phyloP scores from a whole-genome alignment of 108 stramenopile genomes.

The Cyclotella atomus region DNA sequence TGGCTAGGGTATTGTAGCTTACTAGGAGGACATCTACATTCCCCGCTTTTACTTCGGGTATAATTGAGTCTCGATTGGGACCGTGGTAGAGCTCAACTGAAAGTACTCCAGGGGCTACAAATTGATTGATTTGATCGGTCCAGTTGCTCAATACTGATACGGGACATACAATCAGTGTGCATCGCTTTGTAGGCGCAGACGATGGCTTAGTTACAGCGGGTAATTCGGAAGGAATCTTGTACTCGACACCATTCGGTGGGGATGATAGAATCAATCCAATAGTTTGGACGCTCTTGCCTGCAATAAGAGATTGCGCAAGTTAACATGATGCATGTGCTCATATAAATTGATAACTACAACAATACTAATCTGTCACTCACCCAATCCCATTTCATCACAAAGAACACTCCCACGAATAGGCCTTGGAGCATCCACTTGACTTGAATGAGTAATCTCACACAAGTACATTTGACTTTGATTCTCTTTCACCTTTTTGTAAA shows the following conservation, averaged over 20 bases:
- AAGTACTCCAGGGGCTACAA: slow-evolving; percentile 41
- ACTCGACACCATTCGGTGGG: slow-evolving; percentile 45
- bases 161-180: slow-evolving; percentile 73
- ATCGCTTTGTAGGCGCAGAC: slow-evolving; percentile 3
- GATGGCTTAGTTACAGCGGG: background rate
- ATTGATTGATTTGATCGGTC: slow-evolving; percentile 54
- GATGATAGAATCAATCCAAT: slow-evolving; percentile 57
- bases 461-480: slow-evolving; percentile 37
- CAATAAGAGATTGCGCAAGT: background rate
- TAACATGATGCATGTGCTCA: background rate
- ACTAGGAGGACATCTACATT: slow-evolving; percentile 53
- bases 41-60: slow-evolving; percentile 35
- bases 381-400: slow-evolving; percentile 71
- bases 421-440: slow-evolving; percentile 22
- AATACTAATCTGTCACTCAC: slow-evolving; percentile 7
- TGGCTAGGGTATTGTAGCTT: slow-evolving; percentile 60
- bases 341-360: background rate
- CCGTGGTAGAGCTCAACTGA: slow-evolving; percentile 61
- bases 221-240: slow-evolving; percentile 2
- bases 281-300: slow-evolving; percentile 61
- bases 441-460: slow-evolving; percentile 52
- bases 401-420: slow-evolving; percentile 56
- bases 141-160: slow-evolving; percentile 72
- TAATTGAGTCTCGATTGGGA: slow-evolving; percentile 41
- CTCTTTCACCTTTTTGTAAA: slow-evolving; percentile 51